These are phyloP conservation scores for Drechslerella dactyloides DNA, from an alignment of 2,329 filamentous ascomycete genomes.

Conservation along the genomic window DNA sequence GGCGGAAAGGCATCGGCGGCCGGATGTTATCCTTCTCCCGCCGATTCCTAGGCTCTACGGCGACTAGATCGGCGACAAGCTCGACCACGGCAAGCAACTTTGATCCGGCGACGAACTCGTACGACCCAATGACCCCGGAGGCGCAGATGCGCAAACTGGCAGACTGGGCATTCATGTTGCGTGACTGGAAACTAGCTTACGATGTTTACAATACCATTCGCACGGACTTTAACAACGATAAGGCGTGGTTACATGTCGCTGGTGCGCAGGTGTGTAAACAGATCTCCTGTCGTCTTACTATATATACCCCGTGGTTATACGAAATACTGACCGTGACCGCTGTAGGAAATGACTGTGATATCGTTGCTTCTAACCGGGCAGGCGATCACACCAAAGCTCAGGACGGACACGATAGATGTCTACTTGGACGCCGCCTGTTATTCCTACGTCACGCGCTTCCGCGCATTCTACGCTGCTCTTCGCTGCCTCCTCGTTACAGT, in stretches of 20 bases:
- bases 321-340: not conserved
- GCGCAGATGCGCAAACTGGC: conserved; percentile 90
- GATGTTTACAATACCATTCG: conserved; percentile 90
- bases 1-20: conserved; percentile 83
- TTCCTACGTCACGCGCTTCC: conserved; percentile 86
- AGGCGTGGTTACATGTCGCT: conserved; percentile 95
- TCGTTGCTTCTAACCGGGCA: conserved; percentile 80
- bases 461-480: conserved; percentile 77
- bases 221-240: conserved; percentile 89
- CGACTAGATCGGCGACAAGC: conserved; percentile 66
- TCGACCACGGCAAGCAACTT: conserved; percentile 70
- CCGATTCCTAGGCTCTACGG: conserved; percentile 78
- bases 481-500: conserved; percentile 77
- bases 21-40: conserved; percentile 94
- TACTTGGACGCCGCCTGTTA: conserved; percentile 91
- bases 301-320: not conserved
- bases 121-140: conserved; percentile 81
- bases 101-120: conserved; percentile 77
- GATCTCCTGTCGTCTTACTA: not conserved
- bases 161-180: conserved; percentile 95
- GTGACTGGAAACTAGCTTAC: conserved; percentile 91
- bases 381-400: conserved; percentile 73
- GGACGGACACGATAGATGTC: conserved; percentile 80
- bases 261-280: conserved; percentile 63
- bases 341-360: conserved; percentile 89